Evolutionary conservation across 164 flowering plant genomes (phyloP).

Genomic region (Vitis amurensis): DNA sequence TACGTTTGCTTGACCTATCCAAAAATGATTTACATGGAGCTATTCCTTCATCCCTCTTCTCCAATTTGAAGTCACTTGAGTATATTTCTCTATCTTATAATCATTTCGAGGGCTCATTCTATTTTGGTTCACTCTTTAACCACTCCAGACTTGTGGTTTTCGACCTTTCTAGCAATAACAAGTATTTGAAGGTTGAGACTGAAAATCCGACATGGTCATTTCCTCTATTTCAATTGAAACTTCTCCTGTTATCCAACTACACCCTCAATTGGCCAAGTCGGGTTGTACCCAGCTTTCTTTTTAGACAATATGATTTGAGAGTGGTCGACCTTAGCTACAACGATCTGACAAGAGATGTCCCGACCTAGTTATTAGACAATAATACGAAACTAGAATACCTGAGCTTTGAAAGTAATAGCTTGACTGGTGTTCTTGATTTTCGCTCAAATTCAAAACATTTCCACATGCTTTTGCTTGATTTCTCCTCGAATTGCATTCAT

Average conservation of each 20-base stretch:
- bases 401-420: neutral
- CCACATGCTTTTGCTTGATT: neutral
- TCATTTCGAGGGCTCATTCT: neutral
- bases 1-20: slow-evolving; percentile 1
- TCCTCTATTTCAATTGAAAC: too few species aligned
- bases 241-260: too few species aligned
- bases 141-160: slow-evolving; percentile 2
- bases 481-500: slow-evolving; percentile 8
- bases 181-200: neutral
- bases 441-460: neutral
- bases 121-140: slow-evolving; percentile 1
- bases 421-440: slow-evolving; percentile 5
- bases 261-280: too few species aligned
- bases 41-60: neutral
- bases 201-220: too few species aligned
- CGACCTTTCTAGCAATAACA: neutral
- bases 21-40: neutral
- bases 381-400: neutral
- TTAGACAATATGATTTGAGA: slow-evolving; percentile 7
- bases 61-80: neutral
- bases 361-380: slow-evolving; percentile 20
- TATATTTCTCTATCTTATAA: neutral
- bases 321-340: slow-evolving; percentile 6
- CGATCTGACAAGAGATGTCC: slow-evolving; percentile 6
- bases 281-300: slow-evolving; percentile 14